Base-by-base conservation (phyloP, 75 land plant species). In the Sequoiadendron giganteum region DNA sequence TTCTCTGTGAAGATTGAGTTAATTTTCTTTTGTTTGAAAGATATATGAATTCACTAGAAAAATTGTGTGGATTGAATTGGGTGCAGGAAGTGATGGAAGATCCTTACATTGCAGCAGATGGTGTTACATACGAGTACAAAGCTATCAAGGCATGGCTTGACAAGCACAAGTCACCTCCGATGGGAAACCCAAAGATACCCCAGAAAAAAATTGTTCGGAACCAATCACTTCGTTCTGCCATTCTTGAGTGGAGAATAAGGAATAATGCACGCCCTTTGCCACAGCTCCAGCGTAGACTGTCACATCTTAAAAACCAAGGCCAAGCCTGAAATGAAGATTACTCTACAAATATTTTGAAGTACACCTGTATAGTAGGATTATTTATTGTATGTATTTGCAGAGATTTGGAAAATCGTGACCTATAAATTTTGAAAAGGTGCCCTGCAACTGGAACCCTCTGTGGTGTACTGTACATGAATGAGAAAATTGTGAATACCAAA, bases 101-200 rank as follows among this genome's bases (percentile, higher is more conserved):
- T 88, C 97, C 97, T 25, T 84, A 91, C 84, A 90, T 93, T 32
- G 97, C 97, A 58, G 95, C 90, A 77, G 97, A 95, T 89, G 97
- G 97, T 19, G 93, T 89, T 86, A 93, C 94, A 0, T 95, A 95
- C 84, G 95, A 95, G 87, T 80, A 89, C n/a, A 82, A 70, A 49
- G 95, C 94, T 68, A 94, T 95, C 32, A 89, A 89, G 54, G 90
- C 89, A 86, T 95, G 97, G 97, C 93, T 95, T 75, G 91, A 87
- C 58, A 93, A 86, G 86, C 89, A 93, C 86, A 56, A 89, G 77
- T 87, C 90, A 34, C 94, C 95, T 47, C 95, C 95, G 1, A 90
- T 94, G 36, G 94, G 94, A 56, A 94, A 90, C 73, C 89, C 49
- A 16, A 89, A 58, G 68, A 88, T 95, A 9, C 76, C 54, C 43